Percentiles rank a stretch among this genome's conserved stretches.
phyloP scores from a whole-genome alignment of 2,329 filamentous ascomycete species.

The Sclerotinia nivalis region DNA sequence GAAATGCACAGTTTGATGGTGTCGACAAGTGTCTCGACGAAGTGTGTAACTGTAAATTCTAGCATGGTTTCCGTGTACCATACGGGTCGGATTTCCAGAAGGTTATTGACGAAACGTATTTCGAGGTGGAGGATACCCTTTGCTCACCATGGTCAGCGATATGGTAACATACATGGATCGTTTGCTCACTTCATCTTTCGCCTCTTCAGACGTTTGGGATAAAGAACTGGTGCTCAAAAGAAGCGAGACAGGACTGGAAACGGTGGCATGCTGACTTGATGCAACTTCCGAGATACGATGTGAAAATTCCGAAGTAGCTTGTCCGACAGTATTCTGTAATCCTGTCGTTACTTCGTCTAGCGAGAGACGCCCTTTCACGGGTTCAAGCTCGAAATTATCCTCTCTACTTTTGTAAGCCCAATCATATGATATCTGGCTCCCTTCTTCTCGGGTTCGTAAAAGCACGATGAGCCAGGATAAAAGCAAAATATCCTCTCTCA shows the following conservation, averaged over 20 bases:
- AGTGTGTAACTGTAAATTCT: constrained; percentile 46
- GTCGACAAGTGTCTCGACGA: constrained; percentile 48
- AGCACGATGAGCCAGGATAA: constrained; percentile 50
- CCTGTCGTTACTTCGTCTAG: constrained; percentile 42
- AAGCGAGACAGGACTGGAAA: constrained; percentile 22
- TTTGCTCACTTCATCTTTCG: constrained; percentile 36
- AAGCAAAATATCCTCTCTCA: constrained; percentile 47
- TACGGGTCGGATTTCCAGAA: constrained; percentile 44
- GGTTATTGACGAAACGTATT: constrained; percentile 25
- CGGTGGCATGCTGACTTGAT: background rate
- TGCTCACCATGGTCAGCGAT: constrained; percentile 11
- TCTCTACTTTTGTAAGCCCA: constrained; percentile 42
- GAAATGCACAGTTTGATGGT: constrained; percentile 43
- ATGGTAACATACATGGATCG: background rate
- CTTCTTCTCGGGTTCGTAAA: constrained; percentile 46
- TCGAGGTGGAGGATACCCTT: constrained; percentile 13
- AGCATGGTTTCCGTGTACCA: constrained; percentile 42
- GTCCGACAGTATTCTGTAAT: constrained; percentile 40
- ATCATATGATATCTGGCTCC: constrained; percentile 42
- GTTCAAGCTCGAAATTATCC: constrained; percentile 29
- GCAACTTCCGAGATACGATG: constrained; percentile 31
- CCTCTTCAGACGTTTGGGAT: constrained; percentile 23
- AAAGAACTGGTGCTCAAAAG: constrained; percentile 28
- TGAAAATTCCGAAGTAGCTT: constrained; percentile 38
- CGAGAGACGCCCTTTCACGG: constrained; percentile 33